Base-by-base conservation (phyloP, 345 rosid genomes). In the Corchorus capsularis region DNA sequence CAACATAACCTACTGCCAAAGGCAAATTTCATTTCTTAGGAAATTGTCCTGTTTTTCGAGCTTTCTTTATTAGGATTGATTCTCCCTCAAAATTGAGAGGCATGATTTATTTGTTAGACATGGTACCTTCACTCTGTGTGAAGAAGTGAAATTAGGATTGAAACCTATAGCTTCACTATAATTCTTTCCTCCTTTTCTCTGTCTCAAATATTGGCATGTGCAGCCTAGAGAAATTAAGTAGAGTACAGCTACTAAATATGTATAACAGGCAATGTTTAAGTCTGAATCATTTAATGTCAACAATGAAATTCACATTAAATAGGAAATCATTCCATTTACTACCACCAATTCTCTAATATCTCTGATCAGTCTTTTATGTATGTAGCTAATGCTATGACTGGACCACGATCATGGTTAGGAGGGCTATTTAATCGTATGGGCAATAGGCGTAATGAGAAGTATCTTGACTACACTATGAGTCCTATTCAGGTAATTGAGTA, bases 401-500 rank as follows among this genome's bases (percentile, higher is more conserved):
- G 97, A 85, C 84, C 99, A 79, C 84, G 93, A 82, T 74, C 96
- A 79, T 92, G 97, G 99, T 79, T 96, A 68, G 98, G 94, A 87
- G 97, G 93, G 79, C 87, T 96, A 50, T 88, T 96, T 77, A 88
- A 79, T 82, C 97, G 97, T 73, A 64, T 82, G 55, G 70, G 79
- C 64, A 82, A 62, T 69, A 92, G 77, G 89, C 93, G 91, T 39
- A 74, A 68, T 34, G 96, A 89, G 27, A 91, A 79, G 85, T 75
- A 78, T 75, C 47, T 78, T 17, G 93, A 89, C 78, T 82, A 73
- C 74, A 78, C 83, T 74, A 81, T 90, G 85, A 85, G 86, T 81
- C 91, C 93, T 80, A 80, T 86, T 82, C 92, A 87, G 95, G 99
- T 96, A 83, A 82, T 50, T 17, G 45, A 59, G 54, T 67, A 46